Base-by-base conservation (phyloP, 2,329 filamentous ascomycete species). In the Nigrograna mackinnonii region DNA sequence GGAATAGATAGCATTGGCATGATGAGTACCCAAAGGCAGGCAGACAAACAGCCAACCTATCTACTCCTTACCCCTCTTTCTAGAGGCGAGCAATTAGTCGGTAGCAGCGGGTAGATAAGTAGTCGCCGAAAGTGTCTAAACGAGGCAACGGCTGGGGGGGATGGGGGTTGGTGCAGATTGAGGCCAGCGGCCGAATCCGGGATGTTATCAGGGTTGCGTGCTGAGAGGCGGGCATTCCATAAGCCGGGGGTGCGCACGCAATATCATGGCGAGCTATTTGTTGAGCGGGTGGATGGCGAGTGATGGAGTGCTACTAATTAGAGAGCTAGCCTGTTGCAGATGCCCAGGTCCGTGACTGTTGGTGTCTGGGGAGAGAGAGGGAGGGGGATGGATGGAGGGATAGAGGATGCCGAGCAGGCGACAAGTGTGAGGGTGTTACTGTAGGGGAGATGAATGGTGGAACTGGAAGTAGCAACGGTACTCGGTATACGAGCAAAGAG, bases 151-250 rank as follows among this genome's bases (percentile, higher is more conserved):
- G 22, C 28, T 22, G 26, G n/a, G 32, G 37, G 17, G 34, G 14
- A 11, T 5, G 13, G 26, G 21, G 14, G 18, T 18, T 31, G 16
- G 36, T 9, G 11, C 24, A 21, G 34, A 24, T 33, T 19, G 12
- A 14, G 21, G 22, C 14, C 34, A 6, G 20, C 45, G 41, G 43
- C 33, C 60, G 47, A 51, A 54, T 62, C 54, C 60, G 60, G 52
- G 36, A 34, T 28, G 45, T 56, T 57, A 60, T 60, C 54, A 43
- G 53, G 49, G 41, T 41, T 49, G 58, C 46, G 56, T 57, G 58
- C 45, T 44, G 33, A 31, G 40, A 41, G 39, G 49, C 44, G 44
- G 35, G 44, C 44, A 44, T 53, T 35, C 39, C 46, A 52, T 54
- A 54, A 54, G 56, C 48, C 37, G 40, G 31, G 41, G 4, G 19